Evolutionary conservation across 208 protist genomes (phyloP), one percentile per base, ranked within the genome.

Genomic region (Perkinsela sp.): DNA sequence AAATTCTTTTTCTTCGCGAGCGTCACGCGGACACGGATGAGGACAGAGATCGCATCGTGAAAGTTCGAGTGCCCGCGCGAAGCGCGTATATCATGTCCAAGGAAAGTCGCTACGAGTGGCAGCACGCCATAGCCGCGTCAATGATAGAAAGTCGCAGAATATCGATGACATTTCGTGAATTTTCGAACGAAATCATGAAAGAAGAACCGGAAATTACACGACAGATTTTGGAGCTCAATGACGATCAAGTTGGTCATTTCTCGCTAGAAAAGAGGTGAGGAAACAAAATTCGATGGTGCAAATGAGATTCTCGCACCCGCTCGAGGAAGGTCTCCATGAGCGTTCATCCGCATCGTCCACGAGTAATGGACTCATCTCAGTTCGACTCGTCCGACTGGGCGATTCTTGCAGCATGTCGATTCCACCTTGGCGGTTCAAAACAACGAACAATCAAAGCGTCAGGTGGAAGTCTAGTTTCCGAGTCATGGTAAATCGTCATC

Each of bases 111-210:
- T 84, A 84, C 68, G 67, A 74, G 1, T 92, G 86, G 84, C 83
- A 90, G 79, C 86, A 92, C 69, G 86, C 81, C 29, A 90, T 92
- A 67, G 76, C 82, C 0, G 74, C 74, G 1, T 79, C 85, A 30
- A 72, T 79, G 66, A 73, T 92, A 32, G 67, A 73, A 29, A 69
- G 68, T 2, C 75, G 86, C 13, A 71, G 86, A 28, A 78, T 92
- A 30, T 92, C 86, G 22, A 76, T 90, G 1, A 92, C 84, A 28
- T 75, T 89, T 29, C 75, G 86, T 2, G 84, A 92, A 68, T 67
- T 91, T 1, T 78, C 80, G 0, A 70, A 79, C 2, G 76, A 80
- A 65, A 72, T 89, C 13, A 0, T 57, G 13, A 57, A 57, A 22
- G 40, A 57, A 57, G 13, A 57, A n/a, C n/a, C n/a, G n/a, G n/a